phyloP scores from a whole-genome alignment of 257 asterid genomes.

The Salvia rosmarinus region DNA sequence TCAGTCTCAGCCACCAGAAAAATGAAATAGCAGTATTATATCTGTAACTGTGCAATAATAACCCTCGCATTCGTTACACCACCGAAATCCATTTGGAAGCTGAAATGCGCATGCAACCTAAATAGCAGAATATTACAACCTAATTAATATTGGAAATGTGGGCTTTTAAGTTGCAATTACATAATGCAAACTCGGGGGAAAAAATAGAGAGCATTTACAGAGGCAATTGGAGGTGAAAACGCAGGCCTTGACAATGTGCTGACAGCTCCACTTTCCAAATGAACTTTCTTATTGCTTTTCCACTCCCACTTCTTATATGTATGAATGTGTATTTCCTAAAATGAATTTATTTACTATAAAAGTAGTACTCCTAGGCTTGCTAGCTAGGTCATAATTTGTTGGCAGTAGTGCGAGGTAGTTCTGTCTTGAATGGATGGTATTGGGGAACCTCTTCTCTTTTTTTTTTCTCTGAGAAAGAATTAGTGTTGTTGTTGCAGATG shows the following conservation, averaged over 20 bases:
- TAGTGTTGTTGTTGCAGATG: conserved; percentile 32
- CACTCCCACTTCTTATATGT: conserved; percentile 2
- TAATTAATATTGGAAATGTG: no score
- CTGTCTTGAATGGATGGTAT: no score
- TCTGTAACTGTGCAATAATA: no score
- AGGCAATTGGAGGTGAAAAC: no score
- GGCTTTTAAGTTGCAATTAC: no score
- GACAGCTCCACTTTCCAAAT: conserved; percentile 38
- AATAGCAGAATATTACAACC: background rate
- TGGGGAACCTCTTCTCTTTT: background rate
- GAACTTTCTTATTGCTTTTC: conserved; percentile 33
- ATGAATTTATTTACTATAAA: background rate
- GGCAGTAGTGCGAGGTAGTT: background rate
- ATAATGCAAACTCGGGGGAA: no score
- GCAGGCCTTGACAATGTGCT: background rate
- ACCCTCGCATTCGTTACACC: no score
- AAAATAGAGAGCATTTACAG: no score
- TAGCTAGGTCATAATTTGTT: conserved; percentile 3
- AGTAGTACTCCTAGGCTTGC: background rate
- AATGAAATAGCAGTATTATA: background rate
- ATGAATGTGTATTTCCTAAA: background rate
- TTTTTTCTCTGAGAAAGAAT: background rate
- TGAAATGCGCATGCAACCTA: background rate
- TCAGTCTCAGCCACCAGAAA: background rate
- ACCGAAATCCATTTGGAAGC: no score